Base-by-base conservation (phyloP, 176 grass and related monocot species). In the Phoenix dactylifera region DNA sequence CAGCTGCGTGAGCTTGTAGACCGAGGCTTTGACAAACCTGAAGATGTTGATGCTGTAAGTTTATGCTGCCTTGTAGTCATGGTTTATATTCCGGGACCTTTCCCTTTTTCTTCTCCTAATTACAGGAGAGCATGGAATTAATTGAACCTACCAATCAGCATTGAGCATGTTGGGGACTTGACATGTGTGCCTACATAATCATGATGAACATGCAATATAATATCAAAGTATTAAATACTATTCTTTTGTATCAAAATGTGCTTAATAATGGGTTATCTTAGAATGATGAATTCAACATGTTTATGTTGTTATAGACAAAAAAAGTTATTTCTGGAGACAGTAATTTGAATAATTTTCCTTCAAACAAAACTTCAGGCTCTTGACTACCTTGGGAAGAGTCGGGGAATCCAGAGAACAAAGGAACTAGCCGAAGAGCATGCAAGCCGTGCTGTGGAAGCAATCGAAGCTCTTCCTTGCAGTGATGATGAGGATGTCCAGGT, bases 21-120 rank as follows among this genome's bases (percentile, higher is more conserved):
- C 22, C 51, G 32, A 20, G 93, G 84, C 65, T 98, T 98, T 25
- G 74, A 92, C 17, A 72, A 92, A 71, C 84, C 84, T 74, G 84
- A 65, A 67, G 77, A 98, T 54, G 75, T 98, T 68, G 84, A 92
- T 49, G 51, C 78, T 59, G 93, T 98, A 57, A 98, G 84, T 82
- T 44, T 44, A 44, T 44, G 35, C 7, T 14, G 35, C 10, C 10
- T 44, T 44, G 10, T 10, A 14, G 35, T 44, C 35, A 44, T 52
- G 7, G 6, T 61, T 20, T 18, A 22, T 63, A 35, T 59, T 51
- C 69, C 28, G 1, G 59, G 10, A 17, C 14, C 26, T 63, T 78
- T 39, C 49, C n/a, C 58, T 22, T 62, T 1, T 59, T 51, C 22
- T 52, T 56, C 56, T 24, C n/a, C 7, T 44, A 44, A 2, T 44